Evolutionary conservation across 345 rosid species (phyloP).

Genomic region (Pistacia atlantica): DNA sequence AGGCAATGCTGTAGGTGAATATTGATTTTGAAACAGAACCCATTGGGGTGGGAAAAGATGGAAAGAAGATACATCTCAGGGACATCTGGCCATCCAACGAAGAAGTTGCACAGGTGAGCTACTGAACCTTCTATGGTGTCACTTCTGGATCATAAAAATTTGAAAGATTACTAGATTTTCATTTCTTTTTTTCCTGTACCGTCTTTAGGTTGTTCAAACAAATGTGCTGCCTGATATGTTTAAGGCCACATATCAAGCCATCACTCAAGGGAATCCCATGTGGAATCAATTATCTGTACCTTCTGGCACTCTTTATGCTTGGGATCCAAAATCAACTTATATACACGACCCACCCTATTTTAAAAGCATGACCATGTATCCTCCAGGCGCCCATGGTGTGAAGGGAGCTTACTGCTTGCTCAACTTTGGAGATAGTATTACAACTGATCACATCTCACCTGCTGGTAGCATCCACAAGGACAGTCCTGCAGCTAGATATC

Average conservation of each 20-base stretch:
- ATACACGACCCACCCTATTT: slow-evolving; percentile 91
- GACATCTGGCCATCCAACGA: slow-evolving; percentile 91
- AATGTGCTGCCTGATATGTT: slow-evolving; percentile 91
- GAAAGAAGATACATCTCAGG: slow-evolving; percentile 64
- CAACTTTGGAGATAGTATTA: slow-evolving; percentile 86
- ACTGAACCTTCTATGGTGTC: slow-evolving; percentile 12
- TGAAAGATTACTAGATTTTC: background rate
- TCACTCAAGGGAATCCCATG: slow-evolving; percentile 88
- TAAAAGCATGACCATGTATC: slow-evolving; percentile 89
- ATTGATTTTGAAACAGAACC: slow-evolving; percentile 80
- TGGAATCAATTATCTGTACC: slow-evolving; percentile 83
- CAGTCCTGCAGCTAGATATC: slow-evolving; percentile 86
- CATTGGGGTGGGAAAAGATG: slow-evolving; percentile 74
- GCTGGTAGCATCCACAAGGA: slow-evolving; percentile 95
- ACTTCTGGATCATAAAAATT: slow-evolving; percentile 1
- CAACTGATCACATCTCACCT: slow-evolving; percentile 92
- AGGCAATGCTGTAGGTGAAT: slow-evolving; percentile 53
- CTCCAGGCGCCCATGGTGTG: slow-evolving; percentile 80
- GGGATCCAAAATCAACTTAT: slow-evolving; percentile 87
- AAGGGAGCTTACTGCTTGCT: slow-evolving; percentile 90
- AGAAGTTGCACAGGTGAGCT: slow-evolving; percentile 73
- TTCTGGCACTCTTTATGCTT: slow-evolving; percentile 60
- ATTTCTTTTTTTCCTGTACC: slow-evolving; percentile 1
- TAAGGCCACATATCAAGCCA: slow-evolving; percentile 80
- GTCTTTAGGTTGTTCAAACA: slow-evolving; percentile 72